A percentile compares a stretch with the other conserved stretches of the same genome.
These are phyloP conservation scores for Mycena chlorophos DNA, from an alignment of 768 basidiomycete species.

Conservation along the genomic window DNA sequence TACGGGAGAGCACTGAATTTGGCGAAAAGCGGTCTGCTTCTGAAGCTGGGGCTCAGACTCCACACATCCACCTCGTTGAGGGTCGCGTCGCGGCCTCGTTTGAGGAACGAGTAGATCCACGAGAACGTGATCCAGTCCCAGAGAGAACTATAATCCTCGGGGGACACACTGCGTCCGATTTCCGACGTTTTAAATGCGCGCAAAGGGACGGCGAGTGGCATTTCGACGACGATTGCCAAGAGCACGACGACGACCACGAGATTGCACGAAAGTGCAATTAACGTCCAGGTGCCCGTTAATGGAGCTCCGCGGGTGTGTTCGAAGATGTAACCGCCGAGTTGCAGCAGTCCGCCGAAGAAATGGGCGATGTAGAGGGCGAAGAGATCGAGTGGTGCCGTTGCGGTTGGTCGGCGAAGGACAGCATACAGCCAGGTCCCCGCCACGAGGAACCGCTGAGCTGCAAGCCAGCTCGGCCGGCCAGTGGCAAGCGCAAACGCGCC, in stretches of 20 bases:
- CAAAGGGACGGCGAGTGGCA: slow-evolving; percentile 66
- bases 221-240: slow-evolving; percentile 49
- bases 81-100: slow-evolving; percentile 51
- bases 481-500: slow-evolving; percentile 56
- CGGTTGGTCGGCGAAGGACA: slow-evolving; percentile 47
- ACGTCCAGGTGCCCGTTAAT: slow-evolving; percentile 35
- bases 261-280: slow-evolving; percentile 41
- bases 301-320: slow-evolving; percentile 42
- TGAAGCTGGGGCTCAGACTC: slow-evolving; percentile 65
- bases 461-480: slow-evolving; percentile 34
- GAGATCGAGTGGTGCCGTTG: slow-evolving; percentile 65
- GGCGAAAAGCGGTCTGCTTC: slow-evolving; percentile 61
- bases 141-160: slow-evolving; percentile 75
- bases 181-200: slow-evolving; percentile 29
- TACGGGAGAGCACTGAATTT: slow-evolving; percentile 38
- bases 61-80: slow-evolving; percentile 73
- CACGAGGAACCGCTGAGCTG: slow-evolving; percentile 37
- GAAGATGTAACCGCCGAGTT: slow-evolving; percentile 56
- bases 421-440: slow-evolving; percentile 61
- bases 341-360: slow-evolving; percentile 45
- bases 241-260: slow-evolving; percentile 44
- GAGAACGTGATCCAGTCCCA: slow-evolving; percentile 70
- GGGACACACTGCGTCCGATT: slow-evolving; percentile 50
- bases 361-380: slow-evolving; percentile 57
- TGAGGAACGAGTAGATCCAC: slow-evolving; percentile 69